Base-by-base conservation (phyloP, 768 basidiomycete species). In the Suillus brevipes region DNA sequence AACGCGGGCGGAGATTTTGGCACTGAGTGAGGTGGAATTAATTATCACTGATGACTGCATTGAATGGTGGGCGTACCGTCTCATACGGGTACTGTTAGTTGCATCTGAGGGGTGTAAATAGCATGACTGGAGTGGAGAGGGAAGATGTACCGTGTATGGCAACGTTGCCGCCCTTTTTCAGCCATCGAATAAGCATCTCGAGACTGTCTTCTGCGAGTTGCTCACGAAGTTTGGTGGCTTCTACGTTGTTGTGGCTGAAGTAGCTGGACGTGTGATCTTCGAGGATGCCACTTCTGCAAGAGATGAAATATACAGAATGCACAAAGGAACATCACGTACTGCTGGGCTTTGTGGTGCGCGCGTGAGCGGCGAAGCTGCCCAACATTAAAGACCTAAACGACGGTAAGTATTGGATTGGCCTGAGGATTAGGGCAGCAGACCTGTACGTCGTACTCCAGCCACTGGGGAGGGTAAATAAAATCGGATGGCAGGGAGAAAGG, bases 401-500 rank as follows among this genome's bases (percentile, higher is more conserved):
- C 31, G 45, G 53, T 37, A 16, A 68, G 34, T 65, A 66, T 53
- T 13, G 23, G 36, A 52, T 38, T 38, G 47, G 58, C n/a, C 36
- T 14, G 25, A 43, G 36, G 37, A 58, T 20, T 34, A 31, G 62
- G 34, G 38, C 13, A 38, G 62, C 71, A n/a, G 66, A 89, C 94
- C 83, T 95, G 92, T 69, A 97, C 97, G 69, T 97, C 88, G 75
- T 98, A 99, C 77, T 99, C 97, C 53, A 99, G 85, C 97, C 97
- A 99, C 95, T 99, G 69, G n/a, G 31, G 43, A 36, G 62, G 43
- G 63, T 58, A 63, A 45, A 37, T 7, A 62, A 61, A 18, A 61
- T 18, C 38, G 4, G 61, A 38, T 53, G 36, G 65, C 28, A 66
- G 14, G 25, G 18, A 28, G 37, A 60, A 66, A 36, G 23, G 75